Evolutionary conservation across 371 early-diverging fungal genomes (phyloP), one percentile per base, ranked within the genome.

Genomic region (Umbelopsis sp.): DNA sequence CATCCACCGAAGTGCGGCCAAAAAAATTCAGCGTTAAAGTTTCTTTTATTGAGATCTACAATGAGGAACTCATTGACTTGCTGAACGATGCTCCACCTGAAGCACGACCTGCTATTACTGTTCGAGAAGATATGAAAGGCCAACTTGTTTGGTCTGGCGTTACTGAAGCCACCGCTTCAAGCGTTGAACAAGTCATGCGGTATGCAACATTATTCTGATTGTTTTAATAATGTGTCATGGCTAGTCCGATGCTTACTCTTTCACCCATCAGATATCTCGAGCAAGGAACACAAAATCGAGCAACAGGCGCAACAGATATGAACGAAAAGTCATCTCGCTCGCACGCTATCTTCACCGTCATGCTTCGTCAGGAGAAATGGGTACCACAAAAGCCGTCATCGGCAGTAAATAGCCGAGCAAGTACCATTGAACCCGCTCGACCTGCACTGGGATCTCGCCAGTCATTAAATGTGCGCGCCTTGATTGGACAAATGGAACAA

Each of bases 331-430:
- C 97, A 0, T 97, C 98, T 9, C 84, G 99, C 69, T 97, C 97
- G 37, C 99, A 99, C 83, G 99, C 99, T 57, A 96, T 99, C 63
- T 99, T 98, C 80, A 91, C 95, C 22, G 89, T 98, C 12, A 89
- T 91, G n/a, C 86, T 97, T 25, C 74, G 83, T 29, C 94, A 94
- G 74, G 87, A 90, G 66, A 89, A 89, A 73, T 85, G 81, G 74
- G 76, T 81, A 2, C 74, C 82, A 3, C 63, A 41, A 46, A 67
- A 48, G 38, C 71, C 2, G 50, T 52, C n/a, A 14, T 67, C 20
- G 32, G n/a, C 20, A 48, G 29, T 29, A 4, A 65, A 29, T 24
- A 41, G 8, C 8, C 57, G 22, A 69, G 16, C 57, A 48, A 78
- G 78, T 20, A n/a, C 32, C n/a, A 70, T 74, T 22, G 62, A 70